Conservation (phyloP, 2,329 filamentous ascomycete genomes). For the Tolypocladium pustulatum region DNA sequence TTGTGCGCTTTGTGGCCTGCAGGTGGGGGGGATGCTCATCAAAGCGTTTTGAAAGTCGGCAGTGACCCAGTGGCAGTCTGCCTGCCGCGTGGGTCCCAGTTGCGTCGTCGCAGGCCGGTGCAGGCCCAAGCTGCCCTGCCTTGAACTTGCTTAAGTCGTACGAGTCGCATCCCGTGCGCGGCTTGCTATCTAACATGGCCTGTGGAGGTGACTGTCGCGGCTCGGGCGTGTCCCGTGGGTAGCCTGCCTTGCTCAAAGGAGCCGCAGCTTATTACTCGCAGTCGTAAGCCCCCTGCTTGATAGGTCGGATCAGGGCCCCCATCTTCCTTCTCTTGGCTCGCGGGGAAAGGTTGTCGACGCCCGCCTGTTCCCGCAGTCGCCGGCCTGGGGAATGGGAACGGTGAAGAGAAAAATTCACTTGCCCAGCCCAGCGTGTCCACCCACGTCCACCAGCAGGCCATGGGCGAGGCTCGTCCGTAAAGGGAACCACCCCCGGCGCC, state of each 20-base stretch:
- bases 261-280: not conserved
- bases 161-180: not conserved
- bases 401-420: not conserved
- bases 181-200: not conserved
- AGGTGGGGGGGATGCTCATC: not conserved
- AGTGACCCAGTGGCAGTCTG: not conserved
- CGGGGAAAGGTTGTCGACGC: not conserved
- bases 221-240: not conserved
- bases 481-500: conserved; percentile 1
- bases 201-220: not conserved
- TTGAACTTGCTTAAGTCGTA: not conserved
- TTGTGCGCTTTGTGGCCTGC: not conserved
- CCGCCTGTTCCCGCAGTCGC: not conserved
- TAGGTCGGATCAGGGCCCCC: not conserved
- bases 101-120: not conserved
- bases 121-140: not conserved
- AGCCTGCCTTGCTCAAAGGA: not conserved
- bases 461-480: not conserved
- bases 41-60: not conserved
- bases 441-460: not conserved
- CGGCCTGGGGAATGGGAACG: conserved; percentile 4
- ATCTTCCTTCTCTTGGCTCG: not conserved
- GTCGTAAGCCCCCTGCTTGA: not conserved
- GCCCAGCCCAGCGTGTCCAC: not conserved
- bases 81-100: not conserved